A percentile compares a stretch with the other conserved stretches of the same genome.
Conservation (phyloP, 768 basidiomycete genomes). For the Tylopilus sp. region DNA sequence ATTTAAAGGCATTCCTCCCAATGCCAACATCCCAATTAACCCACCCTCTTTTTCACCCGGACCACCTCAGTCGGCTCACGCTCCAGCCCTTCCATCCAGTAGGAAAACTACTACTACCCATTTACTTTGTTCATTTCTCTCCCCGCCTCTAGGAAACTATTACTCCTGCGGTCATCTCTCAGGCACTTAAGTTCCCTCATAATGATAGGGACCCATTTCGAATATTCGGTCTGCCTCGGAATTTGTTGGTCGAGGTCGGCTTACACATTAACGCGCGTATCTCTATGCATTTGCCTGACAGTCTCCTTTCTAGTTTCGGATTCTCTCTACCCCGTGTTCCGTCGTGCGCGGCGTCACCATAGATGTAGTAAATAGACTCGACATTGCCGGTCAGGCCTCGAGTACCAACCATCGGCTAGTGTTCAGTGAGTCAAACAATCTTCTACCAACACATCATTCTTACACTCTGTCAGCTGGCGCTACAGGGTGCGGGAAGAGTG, state of each 20-base stretch:
- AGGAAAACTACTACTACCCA: slow-evolving; percentile 11
- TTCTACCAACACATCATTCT: background rate
- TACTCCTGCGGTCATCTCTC: slow-evolving; percentile 36
- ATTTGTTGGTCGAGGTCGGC: slow-evolving; percentile 67
- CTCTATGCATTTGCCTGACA: background rate
- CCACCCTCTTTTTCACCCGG: slow-evolving; percentile 40
- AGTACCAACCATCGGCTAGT: slow-evolving; percentile 57
- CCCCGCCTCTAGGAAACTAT: slow-evolving; percentile 29
- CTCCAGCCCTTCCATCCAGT: slow-evolving; percentile 46
- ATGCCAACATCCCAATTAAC: slow-evolving; percentile 38
- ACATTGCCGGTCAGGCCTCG: slow-evolving; percentile 43
- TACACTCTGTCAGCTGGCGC: slow-evolving; percentile 53
- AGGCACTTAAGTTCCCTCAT: slow-evolving; percentile 43
- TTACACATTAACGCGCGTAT: background rate
- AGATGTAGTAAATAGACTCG: slow-evolving; percentile 48
- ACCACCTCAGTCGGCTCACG: slow-evolving; percentile 32
- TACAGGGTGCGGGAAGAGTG: slow-evolving; percentile 79
- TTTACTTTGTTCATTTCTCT: background rate
- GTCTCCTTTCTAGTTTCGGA: slow-evolving; percentile 47
- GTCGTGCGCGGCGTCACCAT: slow-evolving; percentile 70
- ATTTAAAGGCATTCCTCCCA: slow-evolving; percentile 40
- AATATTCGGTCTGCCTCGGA: slow-evolving; percentile 70
- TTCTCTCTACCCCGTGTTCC: slow-evolving; percentile 68
- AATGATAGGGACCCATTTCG: slow-evolving; percentile 49
- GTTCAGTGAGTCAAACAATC: slow-evolving; percentile 49